Percentiles rank a stretch among this genome's conserved stretches.
Evolutionary conservation across 2,329 filamentous ascomycete species (phyloP).

Genomic region (Calonectria pseudoreteaudii): DNA sequence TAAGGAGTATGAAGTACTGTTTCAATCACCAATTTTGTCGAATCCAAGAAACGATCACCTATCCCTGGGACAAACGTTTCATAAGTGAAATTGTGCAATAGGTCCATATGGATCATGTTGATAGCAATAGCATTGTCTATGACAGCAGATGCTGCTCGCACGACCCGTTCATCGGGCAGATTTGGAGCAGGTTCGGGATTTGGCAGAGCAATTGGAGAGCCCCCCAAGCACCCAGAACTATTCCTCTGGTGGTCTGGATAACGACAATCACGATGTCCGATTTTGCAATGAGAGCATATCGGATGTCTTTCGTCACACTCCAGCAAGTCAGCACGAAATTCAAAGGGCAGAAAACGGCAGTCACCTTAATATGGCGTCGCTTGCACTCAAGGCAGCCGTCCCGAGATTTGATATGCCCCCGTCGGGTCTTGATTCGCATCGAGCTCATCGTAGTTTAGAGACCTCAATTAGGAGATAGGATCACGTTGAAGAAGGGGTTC

Average conservation of each 20-base stretch:
- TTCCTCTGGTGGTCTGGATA: background rate
- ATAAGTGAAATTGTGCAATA: background rate
- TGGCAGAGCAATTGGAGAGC: background rate
- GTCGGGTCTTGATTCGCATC: background rate
- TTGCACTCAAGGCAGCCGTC: slow-evolving; percentile 2
- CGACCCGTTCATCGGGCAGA: too few relatives aligned
- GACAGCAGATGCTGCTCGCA: background rate
- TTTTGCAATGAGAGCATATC: background rate
- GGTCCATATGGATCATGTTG: background rate
- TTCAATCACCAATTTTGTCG: background rate
- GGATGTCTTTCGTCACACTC: background rate
- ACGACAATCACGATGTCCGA: background rate
- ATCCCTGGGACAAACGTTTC: background rate
- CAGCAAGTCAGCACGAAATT: background rate
- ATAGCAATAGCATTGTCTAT: background rate
- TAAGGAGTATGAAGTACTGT: background rate
- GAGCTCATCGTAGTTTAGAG: too few relatives aligned
- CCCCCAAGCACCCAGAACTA: background rate
- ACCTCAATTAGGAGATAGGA: too few relatives aligned
- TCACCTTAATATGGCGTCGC: background rate
- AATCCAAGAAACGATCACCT: background rate
- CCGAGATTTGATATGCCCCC: background rate
- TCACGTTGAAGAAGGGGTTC: too few relatives aligned
- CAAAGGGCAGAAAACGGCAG: background rate
- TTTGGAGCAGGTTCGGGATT: too few relatives aligned